Conservation (phyloP, 2,329 filamentous ascomycete genomes). For the Amesomyces nigricolor region DNA sequence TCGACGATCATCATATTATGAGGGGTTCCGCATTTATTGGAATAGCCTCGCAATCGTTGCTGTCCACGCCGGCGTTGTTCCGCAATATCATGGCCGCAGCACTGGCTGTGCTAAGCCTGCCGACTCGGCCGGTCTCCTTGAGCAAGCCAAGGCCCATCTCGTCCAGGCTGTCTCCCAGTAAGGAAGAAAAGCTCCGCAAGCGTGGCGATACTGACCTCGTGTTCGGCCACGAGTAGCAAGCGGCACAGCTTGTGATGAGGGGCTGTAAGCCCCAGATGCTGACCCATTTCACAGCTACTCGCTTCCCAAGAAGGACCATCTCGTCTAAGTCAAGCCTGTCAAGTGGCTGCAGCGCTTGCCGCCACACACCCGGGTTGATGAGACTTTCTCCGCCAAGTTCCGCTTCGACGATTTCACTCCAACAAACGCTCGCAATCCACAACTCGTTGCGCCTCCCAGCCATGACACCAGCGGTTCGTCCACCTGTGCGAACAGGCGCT, state of each 20-base stretch:
- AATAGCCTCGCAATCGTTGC: constrained; percentile 16
- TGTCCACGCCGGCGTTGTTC: constrained; percentile 14
- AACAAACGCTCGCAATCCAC: constrained; percentile 42
- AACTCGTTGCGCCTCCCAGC: constrained; percentile 31
- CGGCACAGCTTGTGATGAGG: constrained; percentile 7
- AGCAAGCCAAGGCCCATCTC: constrained; percentile 22
- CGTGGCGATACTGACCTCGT: constrained; percentile 24
- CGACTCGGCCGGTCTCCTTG: constrained; percentile 19
- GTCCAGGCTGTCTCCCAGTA: constrained; percentile 17
- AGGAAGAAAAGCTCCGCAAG: constrained; percentile 21
- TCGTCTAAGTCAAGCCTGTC: constrained; percentile 19
- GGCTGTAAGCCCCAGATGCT: constrained; percentile 20
- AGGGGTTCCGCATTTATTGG: constrained; percentile 18
- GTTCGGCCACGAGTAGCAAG: constrained; percentile 31
- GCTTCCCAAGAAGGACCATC: constrained; percentile 11
- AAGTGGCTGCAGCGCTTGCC: constrained; percentile 18
- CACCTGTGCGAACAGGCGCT: constrained; percentile 30
- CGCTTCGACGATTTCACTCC: constrained; percentile 48
- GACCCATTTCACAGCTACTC: constrained; percentile 29
- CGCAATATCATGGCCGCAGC: constrained; percentile 9
- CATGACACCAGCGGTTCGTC: constrained; percentile 31
- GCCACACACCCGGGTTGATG: constrained; percentile 20
- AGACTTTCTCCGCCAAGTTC: constrained; percentile 38
- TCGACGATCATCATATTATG: constrained; percentile 1
- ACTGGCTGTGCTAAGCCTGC: constrained; percentile 14